phyloP scores from a whole-genome alignment of 1,139 yeast genomes.

The Saccharomyces hybrid region DNA sequence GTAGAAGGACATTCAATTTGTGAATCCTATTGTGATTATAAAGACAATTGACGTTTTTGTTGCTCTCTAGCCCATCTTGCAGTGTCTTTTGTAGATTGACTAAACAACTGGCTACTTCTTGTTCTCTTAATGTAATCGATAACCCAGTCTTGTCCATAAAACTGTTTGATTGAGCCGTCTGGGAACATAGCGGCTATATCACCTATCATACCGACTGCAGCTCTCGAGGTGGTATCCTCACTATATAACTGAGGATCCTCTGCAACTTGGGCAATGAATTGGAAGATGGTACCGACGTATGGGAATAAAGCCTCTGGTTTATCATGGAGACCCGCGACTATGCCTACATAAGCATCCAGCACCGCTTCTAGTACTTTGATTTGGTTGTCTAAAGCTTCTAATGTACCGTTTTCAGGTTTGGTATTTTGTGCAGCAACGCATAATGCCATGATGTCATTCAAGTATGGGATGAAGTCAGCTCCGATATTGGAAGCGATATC shows the following conservation, averaged over 20 bases:
- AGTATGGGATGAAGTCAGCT: slow-evolving; percentile 60
- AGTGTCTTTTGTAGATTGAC: slow-evolving; percentile 67
- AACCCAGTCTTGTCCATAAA: slow-evolving; percentile 69
- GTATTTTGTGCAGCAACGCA: slow-evolving; percentile 39
- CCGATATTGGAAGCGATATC: slow-evolving; percentile 91
- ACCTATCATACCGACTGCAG: slow-evolving; percentile 84
- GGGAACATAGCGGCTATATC: slow-evolving; percentile 86
- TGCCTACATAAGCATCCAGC: slow-evolving; percentile 90
- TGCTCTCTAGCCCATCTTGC: slow-evolving; percentile 96
- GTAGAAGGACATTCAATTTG: not conserved
- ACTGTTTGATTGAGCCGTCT: slow-evolving; percentile 59
- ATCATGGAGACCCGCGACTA: slow-evolving; percentile 76
- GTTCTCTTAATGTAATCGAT: slow-evolving; percentile 69
- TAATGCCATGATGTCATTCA: slow-evolving; percentile 67
- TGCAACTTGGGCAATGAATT: slow-evolving; percentile 54
- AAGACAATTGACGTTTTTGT: slow-evolving; percentile 33
- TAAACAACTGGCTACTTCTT: slow-evolving; percentile 52
- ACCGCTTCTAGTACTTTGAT: slow-evolving; percentile 73
- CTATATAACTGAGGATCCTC: slow-evolving; percentile 51
- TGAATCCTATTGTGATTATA: slow-evolving; percentile 13
- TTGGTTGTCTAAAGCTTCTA: slow-evolving; percentile 73
- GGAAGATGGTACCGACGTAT: slow-evolving; percentile 62
- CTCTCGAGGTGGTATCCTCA: slow-evolving; percentile 61
- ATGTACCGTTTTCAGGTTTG: slow-evolving; percentile 47
- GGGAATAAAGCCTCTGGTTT: slow-evolving; percentile 60